phyloP scores from a whole-genome alignment of 1,284 basidiomycete species.

The Ganoderma sinense region DNA sequence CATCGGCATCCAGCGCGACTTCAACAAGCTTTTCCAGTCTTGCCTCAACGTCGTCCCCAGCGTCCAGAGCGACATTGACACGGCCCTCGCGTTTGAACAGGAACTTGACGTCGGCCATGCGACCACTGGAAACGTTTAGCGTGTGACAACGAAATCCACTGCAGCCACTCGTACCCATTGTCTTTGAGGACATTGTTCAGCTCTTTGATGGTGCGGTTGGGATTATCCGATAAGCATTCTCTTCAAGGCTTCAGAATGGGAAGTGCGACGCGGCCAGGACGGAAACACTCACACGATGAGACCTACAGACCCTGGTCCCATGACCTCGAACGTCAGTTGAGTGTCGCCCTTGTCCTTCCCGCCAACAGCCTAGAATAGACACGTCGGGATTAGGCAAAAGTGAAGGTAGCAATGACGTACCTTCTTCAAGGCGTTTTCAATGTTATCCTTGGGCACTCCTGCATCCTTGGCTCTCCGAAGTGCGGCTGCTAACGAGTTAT shows the following conservation, averaged over 20 bases:
- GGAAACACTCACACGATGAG: conserved; percentile 73
- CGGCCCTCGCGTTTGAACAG: conserved; percentile 78
- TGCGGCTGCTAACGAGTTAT: conserved; percentile 66
- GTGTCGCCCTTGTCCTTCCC: conserved; percentile 60
- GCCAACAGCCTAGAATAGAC: conserved; percentile 52
- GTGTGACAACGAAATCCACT: conserved; percentile 4
- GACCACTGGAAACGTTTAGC: conserved; percentile 54
- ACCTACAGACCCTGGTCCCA: conserved; percentile 74
- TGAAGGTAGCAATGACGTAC: conserved; percentile 44
- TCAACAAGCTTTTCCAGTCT: conserved; percentile 59
- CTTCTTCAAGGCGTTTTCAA: conserved; percentile 75
- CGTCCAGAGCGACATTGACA: conserved; percentile 61
- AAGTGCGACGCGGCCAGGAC: neutral
- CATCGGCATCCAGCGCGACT: conserved; percentile 55
- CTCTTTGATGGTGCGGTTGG: conserved; percentile 71
- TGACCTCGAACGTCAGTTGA: conserved; percentile 73
- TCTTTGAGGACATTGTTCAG: conserved; percentile 67
- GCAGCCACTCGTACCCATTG: conserved; percentile 58
- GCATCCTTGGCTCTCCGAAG: conserved; percentile 68
- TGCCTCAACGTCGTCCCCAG: conserved; percentile 53
- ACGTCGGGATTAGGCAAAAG: neutral
- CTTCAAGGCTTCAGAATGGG: conserved; percentile 48
- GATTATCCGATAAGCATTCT: conserved; percentile 82
- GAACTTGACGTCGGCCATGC: conserved; percentile 77
- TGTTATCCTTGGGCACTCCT: conserved; percentile 82